Base-by-base conservation (phyloP, 2,329 filamentous ascomycete genomes). In the Chaetomiaceae sp. region DNA sequence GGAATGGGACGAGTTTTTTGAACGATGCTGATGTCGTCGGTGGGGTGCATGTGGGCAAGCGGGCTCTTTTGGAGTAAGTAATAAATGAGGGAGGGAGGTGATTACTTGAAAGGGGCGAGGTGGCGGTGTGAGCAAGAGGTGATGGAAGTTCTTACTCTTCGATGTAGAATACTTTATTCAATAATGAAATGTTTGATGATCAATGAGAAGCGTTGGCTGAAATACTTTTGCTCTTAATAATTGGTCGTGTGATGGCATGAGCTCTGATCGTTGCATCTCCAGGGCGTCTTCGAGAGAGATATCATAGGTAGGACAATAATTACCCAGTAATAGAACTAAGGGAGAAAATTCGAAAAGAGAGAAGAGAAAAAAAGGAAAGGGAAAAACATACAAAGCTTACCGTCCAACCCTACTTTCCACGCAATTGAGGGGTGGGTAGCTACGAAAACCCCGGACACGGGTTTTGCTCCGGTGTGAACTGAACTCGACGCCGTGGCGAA, bases 1-100 rank as follows among this genome's bases (percentile, higher is more conserved):
- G 70, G 51, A 66, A 70, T 47, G 66, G 71, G 23, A 68, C 67
- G 7, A 73, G 67, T 39, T 75, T 75, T 60, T 62, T 65, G 40
- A 63, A 59, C 8, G 59, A 56, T 33, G 53, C 49, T 3, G 62
- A 56, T 19, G 59, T 57, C 0, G 31, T 64, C 23, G 62, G 60
- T 0, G 55, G 59, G 17, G 33, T 23, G n/a, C n/a, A n/a, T n/a
- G n/a, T n/a, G 40, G n/a, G 31, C 6, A 8, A 19, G 39, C 17
- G 29, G 37, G 23, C 6, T 8, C 6, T 25, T 12, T 27, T 27
- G 39, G n/a, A 42, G 39, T 40, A 23, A 29, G 23, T 22, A 19
- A n/a, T 43, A 20, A 17, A n/a, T 6, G n/a, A 15, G 17, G 25
- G 11, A 19, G 38, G 19, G 31, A 8, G 25, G 25, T 31, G 14